Conservation (phyloP, 805 yeast genomes). For the Danielia reshetovae region DNA sequence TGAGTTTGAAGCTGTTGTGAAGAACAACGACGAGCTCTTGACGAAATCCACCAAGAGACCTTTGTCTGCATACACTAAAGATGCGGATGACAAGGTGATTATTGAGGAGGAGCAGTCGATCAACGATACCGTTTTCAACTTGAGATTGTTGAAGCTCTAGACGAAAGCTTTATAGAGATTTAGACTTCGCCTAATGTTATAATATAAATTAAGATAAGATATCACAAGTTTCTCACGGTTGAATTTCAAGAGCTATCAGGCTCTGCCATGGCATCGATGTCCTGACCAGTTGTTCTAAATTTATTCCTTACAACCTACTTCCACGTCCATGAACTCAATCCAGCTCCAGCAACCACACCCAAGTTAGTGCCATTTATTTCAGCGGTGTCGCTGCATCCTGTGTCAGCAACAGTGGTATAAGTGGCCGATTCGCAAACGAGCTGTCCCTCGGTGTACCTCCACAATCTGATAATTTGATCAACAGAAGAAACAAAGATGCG, state of each 20-base stretch:
- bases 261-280: too few species aligned
- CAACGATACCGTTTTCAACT: conserved; percentile 72
- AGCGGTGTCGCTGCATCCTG: conserved; percentile 62
- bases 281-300: too few species aligned
- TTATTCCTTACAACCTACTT: conserved; percentile 3
- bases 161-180: too few species aligned
- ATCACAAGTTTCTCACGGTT: too few species aligned
- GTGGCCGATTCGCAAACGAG: conserved; percentile 31
- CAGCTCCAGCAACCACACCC: conserved; percentile 74
- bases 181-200: too few species aligned
- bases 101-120: conserved; percentile 81
- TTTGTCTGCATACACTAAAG: conserved; percentile 45
- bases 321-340: conserved; percentile 53
- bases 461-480: conserved; percentile 71
- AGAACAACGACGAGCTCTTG: conserved; percentile 62
- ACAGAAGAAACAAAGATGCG: conserved; percentile 62
- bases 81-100: conserved; percentile 36
- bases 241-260: too few species aligned
- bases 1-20: conserved; percentile 57
- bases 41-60: conserved; percentile 74
- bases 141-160: conserved; percentile 71
- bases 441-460: conserved; percentile 42
- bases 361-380: conserved; percentile 23
- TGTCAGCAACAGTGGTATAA: conserved; percentile 86
- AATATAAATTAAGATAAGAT: too few species aligned